Evolutionary conservation across 805 yeast genomes (phyloP), one percentile per base, ranked within the genome.

Genomic region (Wickerhamiella galacta): DNA sequence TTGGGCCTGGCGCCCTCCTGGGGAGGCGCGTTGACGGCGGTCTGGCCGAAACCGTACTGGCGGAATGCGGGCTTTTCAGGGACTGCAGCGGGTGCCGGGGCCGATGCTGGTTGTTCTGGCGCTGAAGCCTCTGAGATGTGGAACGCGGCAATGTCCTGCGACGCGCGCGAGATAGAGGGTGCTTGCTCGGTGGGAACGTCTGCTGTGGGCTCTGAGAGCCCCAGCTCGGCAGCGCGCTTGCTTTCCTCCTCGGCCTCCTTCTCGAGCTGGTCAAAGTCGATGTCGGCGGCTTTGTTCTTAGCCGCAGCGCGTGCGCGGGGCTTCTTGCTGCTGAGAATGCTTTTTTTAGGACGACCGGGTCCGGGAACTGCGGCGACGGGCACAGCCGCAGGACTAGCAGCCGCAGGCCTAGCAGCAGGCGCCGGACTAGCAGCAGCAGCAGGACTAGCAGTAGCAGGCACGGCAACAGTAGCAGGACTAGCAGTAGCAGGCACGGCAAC

Each of bases 181-280:
- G 21, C 36, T 16, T 41, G 44, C 20, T 45, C 37, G 15, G 47
- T 38, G 18, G 45, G 32, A 22, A 30, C 26, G 7, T 25, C 34
- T 28, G 41, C 32, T 15, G 30, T 33, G 16, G 31, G 30, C 23
- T 36, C 30, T 12, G 41, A 33, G n/a, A 25, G 14, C 10, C 28
- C 28, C 14, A 25, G 28, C 10, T 12, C 30, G 9, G 11, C 22
- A 11, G 8, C 5, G 46, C 78, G 77, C 48, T 76, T 80, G 34
- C 75, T 79, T 53, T 85, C 95, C 48, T 67, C 64, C 52, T 75
- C 71, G 16, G 95, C 96, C 49, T 76, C 76, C 49, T 67, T 75
- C 54, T 82, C 77, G 30, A 72, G 68, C 36, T 68, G 72, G 38
- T 72, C 78, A 39, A 72, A 73, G 42, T 72, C 77, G 35, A 72